Conservation (phyloP, 306 rosid species). For the Urtica urens region DNA sequence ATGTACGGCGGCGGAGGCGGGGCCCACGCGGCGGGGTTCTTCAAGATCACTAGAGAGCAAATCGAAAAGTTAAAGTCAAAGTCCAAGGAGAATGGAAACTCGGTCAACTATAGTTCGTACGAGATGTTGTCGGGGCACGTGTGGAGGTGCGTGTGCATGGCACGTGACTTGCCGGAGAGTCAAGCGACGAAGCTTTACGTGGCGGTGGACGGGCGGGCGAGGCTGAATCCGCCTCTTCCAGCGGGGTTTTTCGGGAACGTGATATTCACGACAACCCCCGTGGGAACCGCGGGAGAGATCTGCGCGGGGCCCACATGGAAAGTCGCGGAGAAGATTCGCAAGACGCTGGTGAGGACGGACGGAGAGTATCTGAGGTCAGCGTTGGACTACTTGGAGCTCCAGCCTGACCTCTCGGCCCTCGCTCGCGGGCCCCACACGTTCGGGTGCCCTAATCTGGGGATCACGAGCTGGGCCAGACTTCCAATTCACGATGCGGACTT, state of each 20-base stretch:
- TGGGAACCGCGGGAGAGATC: slow-evolving; percentile 54
- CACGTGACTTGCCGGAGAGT: slow-evolving; percentile 53
- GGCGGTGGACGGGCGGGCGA: slow-evolving; percentile 78
- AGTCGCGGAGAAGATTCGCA: slow-evolving; percentile 65
- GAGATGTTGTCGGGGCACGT: slow-evolving; percentile 81
- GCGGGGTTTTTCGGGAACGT: slow-evolving; percentile 82
- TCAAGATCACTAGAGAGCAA: slow-evolving; percentile 51
- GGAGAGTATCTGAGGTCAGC: slow-evolving; percentile 68
- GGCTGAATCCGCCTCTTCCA: slow-evolving; percentile 73
- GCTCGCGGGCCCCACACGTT: slow-evolving; percentile 79
- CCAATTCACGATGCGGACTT: slow-evolving; percentile 91
- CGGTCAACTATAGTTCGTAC: slow-evolving; percentile 54
- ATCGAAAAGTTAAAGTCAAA: slow-evolving; percentile 49
- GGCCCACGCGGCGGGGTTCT: slow-evolving; percentile 37
- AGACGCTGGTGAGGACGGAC: slow-evolving; percentile 54
- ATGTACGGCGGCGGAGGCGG: slow-evolving; percentile 34
- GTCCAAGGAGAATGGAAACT: slow-evolving; percentile 56
- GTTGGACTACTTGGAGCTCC: slow-evolving; percentile 70
- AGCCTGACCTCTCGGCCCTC: slow-evolving; percentile 70
- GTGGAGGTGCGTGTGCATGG: slow-evolving; percentile 58
- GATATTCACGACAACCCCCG: slow-evolving; percentile 72
- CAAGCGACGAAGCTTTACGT: slow-evolving; percentile 71
- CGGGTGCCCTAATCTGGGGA: slow-evolving; percentile 84
- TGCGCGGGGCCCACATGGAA: slow-evolving; percentile 68
- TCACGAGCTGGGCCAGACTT: slow-evolving; percentile 85